Evolutionary conservation across 2,329 filamentous ascomycete genomes (phyloP), one percentile per base, ranked within the genome.

Genomic region (Lasiodiplodia hormozganensis): DNA sequence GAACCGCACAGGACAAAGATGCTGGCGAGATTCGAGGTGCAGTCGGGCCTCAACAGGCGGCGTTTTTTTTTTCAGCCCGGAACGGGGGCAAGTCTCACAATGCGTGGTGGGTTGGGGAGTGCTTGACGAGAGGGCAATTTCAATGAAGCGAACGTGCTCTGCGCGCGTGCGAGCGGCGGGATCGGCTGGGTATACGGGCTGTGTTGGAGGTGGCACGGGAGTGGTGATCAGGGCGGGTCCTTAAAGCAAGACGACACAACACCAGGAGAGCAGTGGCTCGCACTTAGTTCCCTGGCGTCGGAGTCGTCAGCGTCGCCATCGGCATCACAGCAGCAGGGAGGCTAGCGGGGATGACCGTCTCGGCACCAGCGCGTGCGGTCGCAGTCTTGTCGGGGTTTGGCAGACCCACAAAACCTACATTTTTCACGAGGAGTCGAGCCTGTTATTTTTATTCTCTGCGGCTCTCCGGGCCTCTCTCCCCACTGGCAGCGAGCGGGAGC

Each of bases 201-300:
- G 67, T 21, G 36, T 16, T 49, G 31, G 25, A 28, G 56, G 56
- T 57, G 54, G 53, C 54, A 57, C 54, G 54, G 54, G 58, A 65
- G 62, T 43, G 60, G 58, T 64, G 51, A 68, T 68, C 67, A 64
- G 67, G 67, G 67, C 60, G 57, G 51, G 58, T 21, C 67, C 52
- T 47, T 56, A 68, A 68, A 47, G 65, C 65, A 67, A 53, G 28
- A 31, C 14, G 38, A 11, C n/a, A 64, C 60, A 49, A 52, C 60
- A 38, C 16, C 56, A 43, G 18, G 53, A 25, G 53, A 34, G 49
- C 57, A 0, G 8, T n/a, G 43, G 43, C 60, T 36, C 60, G 60
- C 60, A 52, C 60, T 51, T 64, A 31, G 11, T 52, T 40, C 60
- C 60, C n/a, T 23, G 58, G n/a, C 23, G 54, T 10, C 28, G 23